phyloP scores from a whole-genome alignment of 768 basidiomycete genomes.

The Hygrophorus russula region DNA sequence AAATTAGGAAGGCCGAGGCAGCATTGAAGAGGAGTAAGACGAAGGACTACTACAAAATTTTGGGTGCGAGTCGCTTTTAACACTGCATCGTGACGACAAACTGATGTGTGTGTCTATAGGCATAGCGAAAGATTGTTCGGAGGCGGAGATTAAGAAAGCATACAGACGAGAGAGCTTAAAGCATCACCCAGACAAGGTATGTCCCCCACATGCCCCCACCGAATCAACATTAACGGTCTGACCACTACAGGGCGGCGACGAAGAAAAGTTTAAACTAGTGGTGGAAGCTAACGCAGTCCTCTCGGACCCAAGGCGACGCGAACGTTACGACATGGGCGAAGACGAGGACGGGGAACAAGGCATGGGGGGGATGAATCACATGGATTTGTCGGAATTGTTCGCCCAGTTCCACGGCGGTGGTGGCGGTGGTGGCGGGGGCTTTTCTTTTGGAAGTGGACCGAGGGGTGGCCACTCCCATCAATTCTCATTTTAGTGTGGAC shows the following conservation, averaged over 20 bases:
- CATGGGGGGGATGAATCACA: conserved; percentile 29
- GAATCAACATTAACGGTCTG: neutral
- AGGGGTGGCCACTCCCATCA: conserved; percentile 7
- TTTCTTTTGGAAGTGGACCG: conserved; percentile 18
- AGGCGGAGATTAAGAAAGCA: conserved; percentile 79
- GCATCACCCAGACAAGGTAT: conserved; percentile 78
- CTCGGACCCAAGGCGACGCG: conserved; percentile 60
- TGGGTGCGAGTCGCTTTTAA: conserved; percentile 19
- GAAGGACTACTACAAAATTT: conserved; percentile 83
- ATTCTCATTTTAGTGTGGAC: conserved; percentile 1
- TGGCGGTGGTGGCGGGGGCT: conserved; percentile 26
- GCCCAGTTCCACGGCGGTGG: conserved; percentile 46
- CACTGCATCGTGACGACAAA: neutral
- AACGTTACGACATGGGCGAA: conserved; percentile 74
- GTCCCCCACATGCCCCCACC: conserved; percentile 8
- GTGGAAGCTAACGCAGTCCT: conserved; percentile 75
- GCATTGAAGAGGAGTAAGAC: conserved; percentile 80
- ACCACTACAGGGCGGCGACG: conserved; percentile 70
- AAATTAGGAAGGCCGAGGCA: conserved; percentile 74
- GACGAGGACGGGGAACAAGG: conserved; percentile 61
- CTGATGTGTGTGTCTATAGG: conserved; percentile 12
- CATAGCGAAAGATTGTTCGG: conserved; percentile 47
- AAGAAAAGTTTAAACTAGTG: conserved; percentile 91
- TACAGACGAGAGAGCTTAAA: conserved; percentile 81
- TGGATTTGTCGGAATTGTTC: conserved; percentile 55